phyloP scores from a whole-genome alignment of 352 stramenopile species.

The Pseudoperonospora humuli region DNA sequence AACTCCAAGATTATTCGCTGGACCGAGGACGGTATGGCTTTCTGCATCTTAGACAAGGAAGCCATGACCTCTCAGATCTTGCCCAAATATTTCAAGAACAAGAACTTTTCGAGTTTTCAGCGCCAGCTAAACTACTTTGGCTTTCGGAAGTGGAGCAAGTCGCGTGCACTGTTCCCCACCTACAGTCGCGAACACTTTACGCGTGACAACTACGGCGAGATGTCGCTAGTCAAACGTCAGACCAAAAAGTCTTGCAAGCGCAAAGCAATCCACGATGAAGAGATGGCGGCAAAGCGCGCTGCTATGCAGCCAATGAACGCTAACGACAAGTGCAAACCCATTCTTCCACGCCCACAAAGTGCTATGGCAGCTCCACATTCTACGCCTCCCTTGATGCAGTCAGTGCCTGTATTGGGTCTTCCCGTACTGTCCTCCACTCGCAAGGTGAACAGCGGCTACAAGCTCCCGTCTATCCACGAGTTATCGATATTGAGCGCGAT shows the following conservation, averaged over 20 bases:
- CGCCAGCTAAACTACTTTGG: constrained; percentile 94
- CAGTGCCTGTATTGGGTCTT: constrained; percentile 20
- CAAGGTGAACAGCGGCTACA: constrained; percentile 11
- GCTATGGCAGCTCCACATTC: constrained; percentile 5
- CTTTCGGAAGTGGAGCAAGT: constrained; percentile 89
- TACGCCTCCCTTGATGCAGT: constrained; percentile 17
- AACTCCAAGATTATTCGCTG: constrained; percentile 74
- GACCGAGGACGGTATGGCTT: constrained; percentile 64
- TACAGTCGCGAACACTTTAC: constrained; percentile 80
- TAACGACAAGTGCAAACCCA: constrained; percentile 58
- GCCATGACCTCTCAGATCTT: constrained; percentile 85
- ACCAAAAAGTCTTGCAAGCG: constrained; percentile 81
- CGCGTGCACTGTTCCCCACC: constrained; percentile 57
- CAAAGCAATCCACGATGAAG: constrained; percentile 25
- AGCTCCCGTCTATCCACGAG: background rate
- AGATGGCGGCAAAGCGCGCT: constrained; percentile 33
- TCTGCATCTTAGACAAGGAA: constrained; percentile 82
- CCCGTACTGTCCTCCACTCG: constrained; percentile 36
- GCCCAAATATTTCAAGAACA: constrained; percentile 94
- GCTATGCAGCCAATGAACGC: constrained; percentile 14
- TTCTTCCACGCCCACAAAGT: constrained; percentile 37
- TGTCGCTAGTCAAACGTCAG: constrained; percentile 81
- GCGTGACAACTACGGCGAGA: constrained; percentile 77
- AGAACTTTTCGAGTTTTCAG: constrained; percentile 93
- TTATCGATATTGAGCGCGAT: background rate